Evolutionary conservation across 2,329 filamentous ascomycete genomes (phyloP).

Genomic region (Cryphonectria japonica): DNA sequence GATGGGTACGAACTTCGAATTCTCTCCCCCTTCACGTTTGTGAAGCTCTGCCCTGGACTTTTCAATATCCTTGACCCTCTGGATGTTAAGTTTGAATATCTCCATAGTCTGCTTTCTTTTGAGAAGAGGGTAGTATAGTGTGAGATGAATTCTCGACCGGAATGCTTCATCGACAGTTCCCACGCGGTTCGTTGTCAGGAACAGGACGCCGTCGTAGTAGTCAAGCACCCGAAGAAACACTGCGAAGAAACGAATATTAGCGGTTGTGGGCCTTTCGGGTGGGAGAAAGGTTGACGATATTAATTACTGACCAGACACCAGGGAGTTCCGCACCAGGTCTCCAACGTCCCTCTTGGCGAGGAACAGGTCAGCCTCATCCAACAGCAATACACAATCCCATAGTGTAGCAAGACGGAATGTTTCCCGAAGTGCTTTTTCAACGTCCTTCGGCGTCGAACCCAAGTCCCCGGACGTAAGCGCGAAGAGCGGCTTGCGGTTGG

Average conservation of each 20-base stretch:
- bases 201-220: constrained; percentile 41
- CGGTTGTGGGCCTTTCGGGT: too few species aligned
- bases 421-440: not conserved
- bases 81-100: not conserved
- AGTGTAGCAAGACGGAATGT: not conserved
- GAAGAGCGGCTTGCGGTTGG: constrained; percentile 17
- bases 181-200: constrained; percentile 51
- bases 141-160: constrained; percentile 40
- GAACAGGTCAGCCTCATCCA: not conserved
- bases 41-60: not conserved
- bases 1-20: not conserved
- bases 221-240: constrained; percentile 43
- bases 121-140: not conserved
- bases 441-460: not conserved
- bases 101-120: not conserved
- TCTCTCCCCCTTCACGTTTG: not conserved
- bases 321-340: not conserved
- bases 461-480: constrained; percentile 1
- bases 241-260: constrained; percentile 10
- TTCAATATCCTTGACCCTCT: not conserved
- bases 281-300: not conserved
- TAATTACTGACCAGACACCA: not conserved
- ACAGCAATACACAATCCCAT: not conserved
- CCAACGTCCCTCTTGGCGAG: not conserved
- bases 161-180: constrained; percentile 51